These are phyloP conservation scores for Pseudogymnoascus sp. DNA, from an alignment of 2,329 filamentous ascomycete genomes.

Conservation along the genomic window DNA sequence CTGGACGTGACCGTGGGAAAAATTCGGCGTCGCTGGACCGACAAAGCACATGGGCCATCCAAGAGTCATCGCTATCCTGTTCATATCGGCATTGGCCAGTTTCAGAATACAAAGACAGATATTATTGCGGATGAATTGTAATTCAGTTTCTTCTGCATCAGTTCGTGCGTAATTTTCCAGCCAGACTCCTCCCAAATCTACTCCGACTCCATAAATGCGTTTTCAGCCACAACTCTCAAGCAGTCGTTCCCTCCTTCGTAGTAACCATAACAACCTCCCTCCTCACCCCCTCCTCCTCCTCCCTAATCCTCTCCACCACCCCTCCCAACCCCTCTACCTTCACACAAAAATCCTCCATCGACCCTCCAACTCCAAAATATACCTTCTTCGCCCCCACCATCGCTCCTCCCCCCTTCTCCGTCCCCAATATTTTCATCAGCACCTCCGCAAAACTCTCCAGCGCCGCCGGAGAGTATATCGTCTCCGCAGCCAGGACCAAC, in stretches of 20 bases:
- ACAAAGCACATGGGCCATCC: background rate
- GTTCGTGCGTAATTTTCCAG: background rate
- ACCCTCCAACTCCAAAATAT: conserved; percentile 80
- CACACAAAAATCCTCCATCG: conserved; percentile 64
- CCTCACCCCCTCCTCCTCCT: conserved; percentile 53
- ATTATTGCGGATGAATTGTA: background rate
- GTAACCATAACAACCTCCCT: conserved; percentile 45
- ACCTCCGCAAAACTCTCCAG: conserved; percentile 61
- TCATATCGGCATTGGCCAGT: background rate
- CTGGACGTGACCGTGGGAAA: background rate
- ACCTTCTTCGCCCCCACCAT: conserved; percentile 69
- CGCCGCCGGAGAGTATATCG: conserved; percentile 71
- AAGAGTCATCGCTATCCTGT: background rate
- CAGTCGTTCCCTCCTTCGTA: background rate
- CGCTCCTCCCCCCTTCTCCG: conserved; percentile 39
- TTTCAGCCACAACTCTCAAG: background rate
- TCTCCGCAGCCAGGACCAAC: conserved; percentile 66
- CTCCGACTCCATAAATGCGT: background rate
- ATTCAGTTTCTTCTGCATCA: background rate
- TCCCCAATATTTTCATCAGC: conserved; percentile 49
- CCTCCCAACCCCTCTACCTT: conserved; percentile 42
- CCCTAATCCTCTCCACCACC: conserved; percentile 42
- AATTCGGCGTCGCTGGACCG: background rate
- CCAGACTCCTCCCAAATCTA: background rate
- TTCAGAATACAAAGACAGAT: background rate